phyloP scores from a whole-genome alignment of 1,284 basidiomycete genomes.

The Heterobasidion annosum region DNA sequence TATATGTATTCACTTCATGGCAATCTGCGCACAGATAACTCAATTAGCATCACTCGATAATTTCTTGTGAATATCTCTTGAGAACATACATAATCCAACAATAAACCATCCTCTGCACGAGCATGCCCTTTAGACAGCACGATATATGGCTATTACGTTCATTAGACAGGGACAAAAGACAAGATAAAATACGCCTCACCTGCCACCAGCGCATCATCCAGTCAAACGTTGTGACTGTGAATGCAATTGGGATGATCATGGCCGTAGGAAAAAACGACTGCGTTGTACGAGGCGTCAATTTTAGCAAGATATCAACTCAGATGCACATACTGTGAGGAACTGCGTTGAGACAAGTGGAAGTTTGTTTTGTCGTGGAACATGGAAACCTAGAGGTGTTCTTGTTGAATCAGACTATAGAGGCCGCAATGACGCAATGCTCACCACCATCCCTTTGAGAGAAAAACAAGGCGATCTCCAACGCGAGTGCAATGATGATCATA shows the following conservation, averaged over 20 bases:
- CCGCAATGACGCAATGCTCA: conserved; percentile 15
- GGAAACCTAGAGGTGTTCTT: conserved; percentile 32
- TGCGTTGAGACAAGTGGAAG: conserved; percentile 40
- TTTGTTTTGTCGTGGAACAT: conserved; percentile 37
- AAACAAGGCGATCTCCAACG: conserved; percentile 33
- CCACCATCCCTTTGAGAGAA: conserved; percentile 35
- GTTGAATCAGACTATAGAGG: not conserved
- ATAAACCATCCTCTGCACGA: conserved; percentile 41
- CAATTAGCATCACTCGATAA: not conserved
- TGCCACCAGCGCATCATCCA: conserved; percentile 18
- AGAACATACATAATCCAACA: conserved; percentile 51
- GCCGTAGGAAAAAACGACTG: conserved; percentile 53
- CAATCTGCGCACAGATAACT: conserved; percentile 16
- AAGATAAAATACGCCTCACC: conserved; percentile 20
- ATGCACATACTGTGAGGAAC: conserved; percentile 40
- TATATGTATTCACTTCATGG: conserved; percentile 23
- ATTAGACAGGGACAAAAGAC: conserved; percentile 11
- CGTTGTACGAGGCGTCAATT: conserved; percentile 3
- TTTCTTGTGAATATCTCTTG: not conserved
- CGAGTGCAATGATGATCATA: conserved; percentile 39
- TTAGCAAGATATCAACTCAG: not conserved
- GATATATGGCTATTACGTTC: conserved; percentile 39
- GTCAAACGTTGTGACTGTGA: conserved; percentile 13
- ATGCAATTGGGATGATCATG: conserved; percentile 21
- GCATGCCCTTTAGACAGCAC: conserved; percentile 40